Evolutionary conservation across 495 filamentous ascomycete genomes (phyloP).

Genomic region (Cudoniella acicularis): DNA sequence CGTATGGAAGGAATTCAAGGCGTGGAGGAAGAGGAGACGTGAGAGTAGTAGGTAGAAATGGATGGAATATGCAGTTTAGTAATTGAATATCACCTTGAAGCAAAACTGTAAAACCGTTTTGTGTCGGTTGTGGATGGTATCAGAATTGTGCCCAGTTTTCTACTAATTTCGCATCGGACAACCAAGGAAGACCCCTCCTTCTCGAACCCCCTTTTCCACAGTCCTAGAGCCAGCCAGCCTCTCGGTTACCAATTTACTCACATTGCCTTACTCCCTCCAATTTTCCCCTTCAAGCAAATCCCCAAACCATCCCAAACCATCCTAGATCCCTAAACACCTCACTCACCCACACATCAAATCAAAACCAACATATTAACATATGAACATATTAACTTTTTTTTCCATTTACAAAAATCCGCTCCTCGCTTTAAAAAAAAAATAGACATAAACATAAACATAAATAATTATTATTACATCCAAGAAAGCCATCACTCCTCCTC

Average conservation of each 20-base stretch:
- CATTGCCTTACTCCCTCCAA: neutral
- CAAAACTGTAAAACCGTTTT: neutral
- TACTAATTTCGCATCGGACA: neutral
- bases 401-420: no score
- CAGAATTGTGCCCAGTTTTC: neutral
- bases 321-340: no score
- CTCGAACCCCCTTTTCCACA: neutral
- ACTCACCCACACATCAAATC: no score
- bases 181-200: neutral
- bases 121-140: no score
- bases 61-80: neutral
- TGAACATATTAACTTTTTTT: no score
- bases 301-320: no score
- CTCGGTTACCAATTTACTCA: neutral
- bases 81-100: neutral
- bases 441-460: no score
- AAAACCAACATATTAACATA: no score
- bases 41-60: neutral
- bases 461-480: neutral
- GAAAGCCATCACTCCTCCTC: conserved; percentile 11
- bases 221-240: neutral
- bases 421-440: no score
- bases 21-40: conserved; percentile 39
- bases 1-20: conserved; percentile 73
- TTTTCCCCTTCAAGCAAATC: neutral